Evolutionary conservation across 2,329 filamentous ascomycete species (phyloP).

Genomic region (Aspergillus novoparasiticus): DNA sequence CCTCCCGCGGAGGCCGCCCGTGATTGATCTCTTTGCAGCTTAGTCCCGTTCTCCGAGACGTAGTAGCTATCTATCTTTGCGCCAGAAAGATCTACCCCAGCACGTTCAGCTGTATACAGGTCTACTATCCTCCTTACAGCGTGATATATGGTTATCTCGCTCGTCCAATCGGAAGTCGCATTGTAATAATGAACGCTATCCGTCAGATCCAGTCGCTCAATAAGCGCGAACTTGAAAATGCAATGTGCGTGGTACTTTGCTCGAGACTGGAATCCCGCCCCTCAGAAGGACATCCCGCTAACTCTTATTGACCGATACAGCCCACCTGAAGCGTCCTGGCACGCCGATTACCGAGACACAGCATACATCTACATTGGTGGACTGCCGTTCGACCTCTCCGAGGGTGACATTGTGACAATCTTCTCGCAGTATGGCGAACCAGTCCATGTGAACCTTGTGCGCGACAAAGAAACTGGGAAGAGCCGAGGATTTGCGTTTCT

Average conservation of each 20-base stretch:
- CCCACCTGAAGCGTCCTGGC: conserved; percentile 87
- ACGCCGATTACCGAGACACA: conserved; percentile 95
- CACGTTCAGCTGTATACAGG: not conserved
- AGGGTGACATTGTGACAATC: conserved; percentile 93
- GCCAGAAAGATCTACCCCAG: not conserved
- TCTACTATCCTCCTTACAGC: not conserved
- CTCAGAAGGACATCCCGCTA: conserved; percentile 10
- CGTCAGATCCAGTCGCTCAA: conserved; percentile 91
- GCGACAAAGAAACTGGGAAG: conserved; percentile 96
- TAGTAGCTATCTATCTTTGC: not conserved
- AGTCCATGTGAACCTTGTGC: conserved; percentile 85
- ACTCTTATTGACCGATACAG: conserved; percentile 46
- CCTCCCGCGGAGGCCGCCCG: conserved; percentile 23
- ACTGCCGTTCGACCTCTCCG: conserved; percentile 85
- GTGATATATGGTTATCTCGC: not conserved
- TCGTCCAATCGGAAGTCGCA: not conserved
- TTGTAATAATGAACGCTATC: conserved; percentile 80
- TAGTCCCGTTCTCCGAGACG: not conserved
- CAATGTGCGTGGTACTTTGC: conserved; percentile 60
- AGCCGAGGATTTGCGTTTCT: conserved; percentile 93
- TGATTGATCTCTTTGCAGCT: conserved; percentile 17
- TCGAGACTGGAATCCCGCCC: not conserved
- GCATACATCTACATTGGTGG: conserved; percentile 97
- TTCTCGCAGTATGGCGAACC: conserved; percentile 98
- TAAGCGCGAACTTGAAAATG: conserved; percentile 88